These are phyloP conservation scores for Fomitiporia mediterranea DNA, from an alignment of 1,284 basidiomycete genomes.

Conservation along the genomic window DNA sequence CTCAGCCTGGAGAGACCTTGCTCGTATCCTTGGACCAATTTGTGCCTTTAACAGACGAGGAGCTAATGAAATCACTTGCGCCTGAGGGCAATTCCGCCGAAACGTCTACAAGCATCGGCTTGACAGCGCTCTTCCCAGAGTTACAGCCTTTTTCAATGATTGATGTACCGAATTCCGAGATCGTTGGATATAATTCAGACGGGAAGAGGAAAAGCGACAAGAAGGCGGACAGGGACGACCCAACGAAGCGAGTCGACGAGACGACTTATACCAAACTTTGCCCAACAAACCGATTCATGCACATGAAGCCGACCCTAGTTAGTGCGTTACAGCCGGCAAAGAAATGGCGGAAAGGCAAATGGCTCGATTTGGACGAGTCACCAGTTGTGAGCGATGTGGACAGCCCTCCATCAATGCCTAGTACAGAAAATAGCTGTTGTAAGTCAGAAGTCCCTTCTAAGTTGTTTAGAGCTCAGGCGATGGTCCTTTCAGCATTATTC, in stretches of 20 bases:
- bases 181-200: constrained; percentile 24
- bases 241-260: constrained; percentile 63
- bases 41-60: constrained; percentile 37
- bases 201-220: constrained; percentile 54
- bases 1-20: constrained; percentile 40
- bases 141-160: constrained; percentile 49
- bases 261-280: constrained; percentile 61
- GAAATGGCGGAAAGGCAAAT: constrained; percentile 56
- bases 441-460: constrained; percentile 22
- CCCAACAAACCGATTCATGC: constrained; percentile 64
- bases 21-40: constrained; percentile 53
- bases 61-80: not conserved
- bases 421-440: constrained; percentile 49
- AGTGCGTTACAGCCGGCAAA: constrained; percentile 63
- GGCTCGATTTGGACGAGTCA: constrained; percentile 57
- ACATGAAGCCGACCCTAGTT: constrained; percentile 60
- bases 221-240: constrained; percentile 60
- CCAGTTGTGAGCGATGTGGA: constrained; percentile 47
- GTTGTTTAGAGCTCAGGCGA: not conserved
- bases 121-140: constrained; percentile 62
- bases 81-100: constrained; percentile 32
- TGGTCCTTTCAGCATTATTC: constrained; percentile 42
- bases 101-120: constrained; percentile 38
- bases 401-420: constrained; percentile 32
- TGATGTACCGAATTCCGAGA: constrained; percentile 37